Evolutionary conservation across 179 eudicot genomes (phyloP).

Genomic region (Camellia oleifera): DNA sequence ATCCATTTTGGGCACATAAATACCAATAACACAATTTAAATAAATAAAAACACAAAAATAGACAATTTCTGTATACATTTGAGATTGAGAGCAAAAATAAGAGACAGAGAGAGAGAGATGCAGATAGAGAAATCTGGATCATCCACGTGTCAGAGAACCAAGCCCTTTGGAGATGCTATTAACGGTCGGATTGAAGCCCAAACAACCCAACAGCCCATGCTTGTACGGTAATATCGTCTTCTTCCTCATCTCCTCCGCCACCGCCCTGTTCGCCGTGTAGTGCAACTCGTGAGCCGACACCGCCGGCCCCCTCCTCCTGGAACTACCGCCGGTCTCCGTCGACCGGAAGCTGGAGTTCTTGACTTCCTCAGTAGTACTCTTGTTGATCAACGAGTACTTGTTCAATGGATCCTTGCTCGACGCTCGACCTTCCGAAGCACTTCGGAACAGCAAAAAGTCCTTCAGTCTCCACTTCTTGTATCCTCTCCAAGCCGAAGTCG

Average conservation of each 20-base stretch:
- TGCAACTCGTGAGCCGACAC: conserved; percentile 68
- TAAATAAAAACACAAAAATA: no score
- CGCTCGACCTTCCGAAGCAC: conserved; percentile 66
- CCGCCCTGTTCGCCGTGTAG: conserved; percentile 72
- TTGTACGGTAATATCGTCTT: conserved; percentile 79
- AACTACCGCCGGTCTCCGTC: conserved; percentile 16
- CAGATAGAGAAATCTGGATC: not conserved
- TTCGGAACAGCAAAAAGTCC: conserved; percentile 62
- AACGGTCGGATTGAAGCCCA: conserved; percentile 61
- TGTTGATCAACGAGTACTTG: conserved; percentile 28
- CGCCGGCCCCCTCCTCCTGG: conserved; percentile 38
- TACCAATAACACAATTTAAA: no score
- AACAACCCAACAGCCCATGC: conserved; percentile 71
- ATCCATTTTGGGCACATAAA: no score
- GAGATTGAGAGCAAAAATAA: not conserved
- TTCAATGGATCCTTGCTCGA: conserved; percentile 31
- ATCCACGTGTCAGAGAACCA: conserved; percentile 27
- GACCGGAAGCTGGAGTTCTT: conserved; percentile 42
- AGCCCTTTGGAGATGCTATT: conserved; percentile 38
- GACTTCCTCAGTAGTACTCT: conserved; percentile 23
- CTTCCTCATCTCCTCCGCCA: conserved; percentile 84
- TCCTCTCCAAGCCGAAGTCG: conserved; percentile 11
- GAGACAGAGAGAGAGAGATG: not conserved
- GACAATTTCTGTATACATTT: no score
- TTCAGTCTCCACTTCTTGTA: conserved; percentile 56